Percentiles rank a stretch among this genome's conserved stretches.
phyloP scores from a whole-genome alignment of 306 rosid species.

The Prunus campanulata region DNA sequence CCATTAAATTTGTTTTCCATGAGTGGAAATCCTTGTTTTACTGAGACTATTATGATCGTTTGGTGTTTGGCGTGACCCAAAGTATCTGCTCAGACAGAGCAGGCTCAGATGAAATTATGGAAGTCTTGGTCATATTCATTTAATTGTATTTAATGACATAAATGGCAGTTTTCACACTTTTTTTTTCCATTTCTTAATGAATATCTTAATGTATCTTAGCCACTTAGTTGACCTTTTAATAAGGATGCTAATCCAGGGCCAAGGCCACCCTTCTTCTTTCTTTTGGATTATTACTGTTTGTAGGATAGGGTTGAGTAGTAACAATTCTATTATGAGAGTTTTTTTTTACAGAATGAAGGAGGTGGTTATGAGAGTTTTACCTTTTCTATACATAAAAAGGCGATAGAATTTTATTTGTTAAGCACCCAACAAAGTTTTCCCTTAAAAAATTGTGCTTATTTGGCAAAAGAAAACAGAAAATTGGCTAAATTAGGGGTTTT shows the following conservation, averaged over 20 bases:
- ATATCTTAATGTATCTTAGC: slow-evolving; percentile 17
- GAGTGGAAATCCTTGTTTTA: slow-evolving; percentile 38
- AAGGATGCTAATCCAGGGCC: background rate
- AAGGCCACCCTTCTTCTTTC: background rate
- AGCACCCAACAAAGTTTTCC: background rate
- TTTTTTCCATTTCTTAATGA: slow-evolving; percentile 9
- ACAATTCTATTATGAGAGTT: too few species aligned
- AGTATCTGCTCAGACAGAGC: slow-evolving; percentile 39
- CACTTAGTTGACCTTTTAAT: slow-evolving; percentile 14
- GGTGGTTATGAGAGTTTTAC: too few species aligned
- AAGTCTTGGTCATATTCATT: slow-evolving; percentile 40
- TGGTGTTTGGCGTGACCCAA: slow-evolving; percentile 46
- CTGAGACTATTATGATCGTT: slow-evolving; percentile 29
- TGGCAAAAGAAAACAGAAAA: background rate
- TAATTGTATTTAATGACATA: slow-evolving; percentile 41
- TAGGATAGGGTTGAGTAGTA: background rate
- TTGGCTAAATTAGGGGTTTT: background rate
- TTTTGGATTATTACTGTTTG: background rate
- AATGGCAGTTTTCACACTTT: slow-evolving; percentile 5
- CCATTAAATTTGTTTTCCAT: slow-evolving; percentile 14
- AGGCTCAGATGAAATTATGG: slow-evolving; percentile 35
- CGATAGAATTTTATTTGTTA: background rate
- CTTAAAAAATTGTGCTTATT: background rate
- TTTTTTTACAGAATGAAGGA: too few species aligned
- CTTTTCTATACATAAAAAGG: too few species aligned